Conservation (phyloP, 257 asterid genomes). For the Oldenlandia corymbosa region DNA sequence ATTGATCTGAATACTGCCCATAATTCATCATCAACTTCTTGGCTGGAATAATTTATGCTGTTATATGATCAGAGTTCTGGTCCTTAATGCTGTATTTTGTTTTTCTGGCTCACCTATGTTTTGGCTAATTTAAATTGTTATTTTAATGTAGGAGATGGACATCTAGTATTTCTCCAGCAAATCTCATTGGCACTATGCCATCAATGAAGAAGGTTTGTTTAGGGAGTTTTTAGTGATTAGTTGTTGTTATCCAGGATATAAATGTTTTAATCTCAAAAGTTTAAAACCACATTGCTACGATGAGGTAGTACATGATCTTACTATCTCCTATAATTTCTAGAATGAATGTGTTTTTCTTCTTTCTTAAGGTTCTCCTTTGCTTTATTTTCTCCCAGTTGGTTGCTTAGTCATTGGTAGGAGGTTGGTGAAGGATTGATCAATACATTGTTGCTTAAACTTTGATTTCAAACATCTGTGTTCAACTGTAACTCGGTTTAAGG, state of each 20-base stretch:
- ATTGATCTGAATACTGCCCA: not conserved
- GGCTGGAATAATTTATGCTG: not conserved
- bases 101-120: not conserved
- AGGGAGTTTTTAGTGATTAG: not conserved
- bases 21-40: too few species aligned
- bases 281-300: not conserved
- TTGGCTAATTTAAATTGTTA: not conserved
- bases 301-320: not conserved
- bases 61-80: not conserved
- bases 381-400: not conserved
- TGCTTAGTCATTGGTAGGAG: not conserved
- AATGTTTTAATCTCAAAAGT: not conserved
- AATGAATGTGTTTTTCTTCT: not conserved
- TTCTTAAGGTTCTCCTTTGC: not conserved
- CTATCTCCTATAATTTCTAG: not conserved
- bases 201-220: constrained; percentile 16
- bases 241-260: not conserved
- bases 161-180: constrained; percentile 8
- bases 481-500: not conserved
- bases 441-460: not conserved
- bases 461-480: not conserved
- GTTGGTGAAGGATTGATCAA: not conserved
- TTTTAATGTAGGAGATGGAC: constrained; percentile 12
- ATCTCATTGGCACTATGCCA: constrained; percentile 16
- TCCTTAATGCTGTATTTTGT: not conserved